Percentiles rank a stretch among this genome's conserved stretches.
phyloP scores from a whole-genome alignment of 2,329 filamentous ascomycete species.

The Venturia pyrina region DNA sequence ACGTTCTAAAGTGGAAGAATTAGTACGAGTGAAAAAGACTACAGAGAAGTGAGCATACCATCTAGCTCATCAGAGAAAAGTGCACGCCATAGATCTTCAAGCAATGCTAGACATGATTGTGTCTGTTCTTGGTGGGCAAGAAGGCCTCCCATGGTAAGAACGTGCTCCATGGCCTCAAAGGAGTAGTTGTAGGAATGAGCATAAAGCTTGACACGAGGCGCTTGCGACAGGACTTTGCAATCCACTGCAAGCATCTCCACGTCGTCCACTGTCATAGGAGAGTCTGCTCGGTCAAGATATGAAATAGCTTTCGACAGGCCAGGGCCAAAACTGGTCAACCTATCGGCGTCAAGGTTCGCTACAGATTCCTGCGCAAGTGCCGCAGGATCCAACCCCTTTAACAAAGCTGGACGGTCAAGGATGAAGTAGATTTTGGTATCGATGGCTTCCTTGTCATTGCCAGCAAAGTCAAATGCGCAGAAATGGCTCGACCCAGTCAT shows the following conservation, averaged over 20 bases:
- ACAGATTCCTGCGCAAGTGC: neutral
- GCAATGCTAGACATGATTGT: neutral
- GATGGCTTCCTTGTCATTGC: neutral
- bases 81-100: neutral
- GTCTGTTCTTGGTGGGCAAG: neutral
- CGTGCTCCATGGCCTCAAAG: neutral
- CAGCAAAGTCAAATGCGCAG: constrained; percentile 6
- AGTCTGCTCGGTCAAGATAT: neutral
- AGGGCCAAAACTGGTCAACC: neutral
- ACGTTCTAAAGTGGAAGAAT: neutral
- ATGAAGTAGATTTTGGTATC: constrained; percentile 5
- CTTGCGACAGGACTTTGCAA: neutral
- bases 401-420: neutral
- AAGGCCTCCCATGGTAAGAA: constrained; percentile 4
- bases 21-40: neutral
- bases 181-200: neutral
- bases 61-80: neutral
- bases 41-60: neutral
- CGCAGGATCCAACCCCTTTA: neutral
- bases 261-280: neutral
- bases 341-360: neutral
- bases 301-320: neutral
- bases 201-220: constrained; percentile 1
- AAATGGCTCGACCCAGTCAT: neutral
- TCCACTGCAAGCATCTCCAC: constrained; percentile 4